A percentile compares a stretch with the other conserved stretches of the same genome.
Conservation (phyloP, 1,284 basidiomycete genomes). For the Ceraceosorus bombacis region DNA sequence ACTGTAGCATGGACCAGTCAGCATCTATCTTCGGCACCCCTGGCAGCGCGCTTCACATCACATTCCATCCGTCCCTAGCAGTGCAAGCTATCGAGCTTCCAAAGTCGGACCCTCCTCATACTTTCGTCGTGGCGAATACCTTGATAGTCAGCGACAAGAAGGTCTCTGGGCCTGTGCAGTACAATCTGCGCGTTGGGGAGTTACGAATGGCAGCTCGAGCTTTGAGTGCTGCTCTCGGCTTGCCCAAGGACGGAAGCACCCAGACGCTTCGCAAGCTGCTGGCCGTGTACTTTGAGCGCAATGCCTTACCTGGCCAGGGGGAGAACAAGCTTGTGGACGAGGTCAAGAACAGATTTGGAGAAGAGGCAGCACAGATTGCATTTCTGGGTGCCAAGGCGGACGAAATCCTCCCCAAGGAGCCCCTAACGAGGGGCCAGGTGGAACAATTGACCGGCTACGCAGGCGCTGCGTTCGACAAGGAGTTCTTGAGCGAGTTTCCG, state of each 20-base stretch:
- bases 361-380: slow-evolving; percentile 32
- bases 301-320: slow-evolving; percentile 23
- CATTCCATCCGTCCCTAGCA: slow-evolving; percentile 33
- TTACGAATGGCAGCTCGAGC: slow-evolving; percentile 34
- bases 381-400: slow-evolving; percentile 5
- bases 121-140: slow-evolving; percentile 44
- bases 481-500: slow-evolving; percentile 39
- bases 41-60: slow-evolving; percentile 38
- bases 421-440: slow-evolving; percentile 21
- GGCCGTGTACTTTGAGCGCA: slow-evolving; percentile 28
- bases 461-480: slow-evolving; percentile 29
- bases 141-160: slow-evolving; percentile 45
- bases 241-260: slow-evolving; percentile 18
- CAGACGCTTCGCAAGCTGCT: slow-evolving; percentile 31
- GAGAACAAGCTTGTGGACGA: slow-evolving; percentile 20
- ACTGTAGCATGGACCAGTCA: slow-evolving; percentile 38
- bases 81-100: slow-evolving; percentile 29
- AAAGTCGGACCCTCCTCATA: slow-evolving; percentile 17
- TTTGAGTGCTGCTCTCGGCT: slow-evolving; percentile 18
- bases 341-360: slow-evolving; percentile 22
- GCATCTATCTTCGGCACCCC: slow-evolving; percentile 42
- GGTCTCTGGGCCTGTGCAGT: slow-evolving; percentile 43
- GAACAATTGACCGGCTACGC: slow-evolving; percentile 30
- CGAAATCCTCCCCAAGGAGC: slow-evolving; percentile 14
- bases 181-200: slow-evolving; percentile 46